Base-by-base conservation (phyloP, 1,284 basidiomycete genomes). In the Leccinum fallax region DNA sequence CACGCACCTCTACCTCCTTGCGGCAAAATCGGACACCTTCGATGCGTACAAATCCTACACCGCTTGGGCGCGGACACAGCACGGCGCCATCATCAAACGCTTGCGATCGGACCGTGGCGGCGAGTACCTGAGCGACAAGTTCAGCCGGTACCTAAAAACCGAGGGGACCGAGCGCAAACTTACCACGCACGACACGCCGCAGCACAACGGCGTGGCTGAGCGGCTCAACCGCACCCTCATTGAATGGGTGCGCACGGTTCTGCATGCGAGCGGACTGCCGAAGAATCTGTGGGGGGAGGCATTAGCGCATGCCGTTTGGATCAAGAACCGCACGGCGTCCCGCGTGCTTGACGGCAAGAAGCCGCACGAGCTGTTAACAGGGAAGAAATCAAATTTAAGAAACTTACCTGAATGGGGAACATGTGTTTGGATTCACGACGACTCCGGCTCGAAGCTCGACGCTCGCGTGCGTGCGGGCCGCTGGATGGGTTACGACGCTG, bases 91-190 rank as follows among this genome's bases (percentile, higher is more conserved):
- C 28, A 28, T 28, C 28, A 63, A 63, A 51, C 2, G 1, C 2
- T 11, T 63, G 9, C 2, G 4, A 4, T 56, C n/a, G 0, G 43
- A 63, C 2, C 9, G 4, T n/a, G n/a, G 40, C 4, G n/a, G 40
- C 9, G n/a, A 43, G 40, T 57, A 63, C n/a, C 48, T 63, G 1
- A 52, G 58, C 1, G 5, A 57, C 0, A 16, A 65, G 15, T 65
- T 65, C 9, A 62, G 0, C 2, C 0, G 0, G 24, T 19, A 55
- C 8, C 15, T 64, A 1, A 24, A 61, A 51, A 5, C 19, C 1
- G 2, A 34, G 6, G 53, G 19, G 10, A 53, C 30, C 3, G 6
- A 13, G 8, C 3, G n/a, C 8, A 53, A 53, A 21, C 32, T 53
- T 4, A 53, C 53, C 32, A 53, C 6, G 1, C 53, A 53, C 2